Conservation (phyloP, 1,139 yeast species). For the Kodamaea alishanica region DNA sequence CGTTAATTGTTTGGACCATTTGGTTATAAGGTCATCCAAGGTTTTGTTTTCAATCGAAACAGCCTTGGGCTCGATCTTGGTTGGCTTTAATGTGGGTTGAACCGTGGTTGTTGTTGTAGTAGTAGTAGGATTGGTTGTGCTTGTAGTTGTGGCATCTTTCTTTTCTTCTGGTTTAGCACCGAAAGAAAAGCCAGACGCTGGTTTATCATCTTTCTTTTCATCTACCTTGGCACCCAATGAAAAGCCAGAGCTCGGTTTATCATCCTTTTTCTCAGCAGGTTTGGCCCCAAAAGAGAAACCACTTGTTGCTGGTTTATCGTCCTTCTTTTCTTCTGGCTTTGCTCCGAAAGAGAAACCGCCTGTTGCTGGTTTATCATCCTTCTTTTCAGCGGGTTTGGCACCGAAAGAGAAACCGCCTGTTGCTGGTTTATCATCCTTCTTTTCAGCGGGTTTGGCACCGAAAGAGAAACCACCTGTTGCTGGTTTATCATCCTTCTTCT, state of each 20-base stretch:
- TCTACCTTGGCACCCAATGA: constrained; percentile 7
- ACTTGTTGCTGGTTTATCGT: constrained; percentile 12
- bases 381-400: constrained; percentile 18
- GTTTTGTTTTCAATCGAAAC: constrained; percentile 86
- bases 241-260: constrained; percentile 13
- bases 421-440: constrained; percentile 14
- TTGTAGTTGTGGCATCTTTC: constrained; percentile 5
- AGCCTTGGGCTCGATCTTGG: constrained; percentile 60
- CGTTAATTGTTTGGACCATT: constrained; percentile 87
- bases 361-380: constrained; percentile 12
- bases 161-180: constrained; percentile 5
- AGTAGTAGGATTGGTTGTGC: constrained; percentile 12
- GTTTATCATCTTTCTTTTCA: constrained; percentile 14
- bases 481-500: constrained; percentile 12
- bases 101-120: constrained; percentile 16
- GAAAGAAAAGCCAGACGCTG: constrained; percentile 11
- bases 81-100: constrained; percentile 37
- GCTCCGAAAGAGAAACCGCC: constrained; percentile 18
- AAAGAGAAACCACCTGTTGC: constrained; percentile 19
- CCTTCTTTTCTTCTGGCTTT: constrained; percentile 10
- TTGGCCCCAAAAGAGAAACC: constrained; percentile 11
- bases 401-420: constrained; percentile 22
- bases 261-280: constrained; percentile 15
- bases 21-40: constrained; percentile 84
- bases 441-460: constrained; percentile 18